Conservation (phyloP, 345 rosid genomes). For the Nephelium lappaceum region DNA sequence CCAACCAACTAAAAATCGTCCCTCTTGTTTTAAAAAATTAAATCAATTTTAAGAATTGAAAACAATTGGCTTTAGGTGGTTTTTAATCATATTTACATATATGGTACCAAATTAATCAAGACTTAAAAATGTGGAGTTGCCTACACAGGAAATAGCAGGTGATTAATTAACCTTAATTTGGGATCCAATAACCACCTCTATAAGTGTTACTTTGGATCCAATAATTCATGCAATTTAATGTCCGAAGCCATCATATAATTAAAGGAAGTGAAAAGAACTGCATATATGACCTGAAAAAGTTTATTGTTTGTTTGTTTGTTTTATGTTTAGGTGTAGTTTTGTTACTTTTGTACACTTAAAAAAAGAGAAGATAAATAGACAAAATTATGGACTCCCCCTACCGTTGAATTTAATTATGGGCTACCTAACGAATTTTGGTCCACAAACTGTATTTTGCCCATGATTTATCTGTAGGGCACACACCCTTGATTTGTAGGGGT, state of each 20-base stretch:
- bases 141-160: neutral
- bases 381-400: neutral
- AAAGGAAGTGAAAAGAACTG: neutral
- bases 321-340: too few relatives aligned
- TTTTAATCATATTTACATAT: neutral
- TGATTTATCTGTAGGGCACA: neutral
- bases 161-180: neutral
- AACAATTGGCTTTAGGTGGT: neutral
- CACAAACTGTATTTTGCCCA: neutral
- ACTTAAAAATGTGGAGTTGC: neutral
- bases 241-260: neutral
- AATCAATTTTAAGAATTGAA: neutral
- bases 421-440: neutral
- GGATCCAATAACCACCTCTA: neutral
- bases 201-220: neutral
- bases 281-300: neutral
- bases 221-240: conserved; percentile 1
- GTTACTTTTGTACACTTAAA: neutral
- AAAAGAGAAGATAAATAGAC: neutral
- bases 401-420: neutral
- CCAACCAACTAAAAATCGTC: neutral
- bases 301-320: too few relatives aligned
- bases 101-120: too few relatives aligned
- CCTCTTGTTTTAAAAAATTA: neutral
- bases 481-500: neutral